These are phyloP conservation scores for Exidia glandulosa DNA, from an alignment of 768 basidiomycete genomes.

Conservation along the genomic window DNA sequence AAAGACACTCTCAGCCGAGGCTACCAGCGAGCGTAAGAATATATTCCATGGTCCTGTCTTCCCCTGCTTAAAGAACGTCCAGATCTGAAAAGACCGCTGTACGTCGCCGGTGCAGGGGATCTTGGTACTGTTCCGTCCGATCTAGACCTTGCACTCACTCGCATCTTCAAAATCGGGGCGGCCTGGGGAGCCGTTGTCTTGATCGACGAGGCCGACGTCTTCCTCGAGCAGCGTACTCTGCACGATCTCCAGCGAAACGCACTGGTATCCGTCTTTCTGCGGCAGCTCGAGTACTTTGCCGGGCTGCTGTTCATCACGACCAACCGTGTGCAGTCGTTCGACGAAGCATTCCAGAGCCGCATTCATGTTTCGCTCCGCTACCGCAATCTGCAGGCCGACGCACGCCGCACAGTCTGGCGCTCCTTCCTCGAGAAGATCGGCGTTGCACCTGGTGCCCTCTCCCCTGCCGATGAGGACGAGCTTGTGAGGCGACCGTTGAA, in stretches of 20 bases:
- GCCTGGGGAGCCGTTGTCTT: conserved; percentile 26
- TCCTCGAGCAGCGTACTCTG: conserved; percentile 56
- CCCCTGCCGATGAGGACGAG: conserved; percentile 30
- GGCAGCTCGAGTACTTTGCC: conserved; percentile 20
- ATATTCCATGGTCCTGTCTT: background rate
- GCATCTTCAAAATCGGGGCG: conserved; percentile 22
- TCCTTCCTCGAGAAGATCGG: conserved; percentile 40
- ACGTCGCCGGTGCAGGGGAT: conserved; percentile 24
- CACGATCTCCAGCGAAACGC: conserved; percentile 58
- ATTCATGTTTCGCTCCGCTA: conserved; percentile 40
- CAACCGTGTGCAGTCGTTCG: conserved; percentile 26
- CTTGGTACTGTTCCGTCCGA: conserved; percentile 20
- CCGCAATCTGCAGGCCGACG: conserved; percentile 40
- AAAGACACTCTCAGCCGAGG: conserved; percentile 13
- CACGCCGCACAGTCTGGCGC: conserved; percentile 48
- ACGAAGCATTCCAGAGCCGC: conserved; percentile 24
- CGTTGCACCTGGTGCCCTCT: conserved; percentile 19
- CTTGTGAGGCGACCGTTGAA: conserved; percentile 45
- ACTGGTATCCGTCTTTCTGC: conserved; percentile 56
- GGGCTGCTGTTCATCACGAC: conserved; percentile 31
- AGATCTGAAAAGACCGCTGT: conserved; percentile 18
- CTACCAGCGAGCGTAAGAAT: background rate
- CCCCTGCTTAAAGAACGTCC: background rate
- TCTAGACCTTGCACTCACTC: conserved; percentile 18
- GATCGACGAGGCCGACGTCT: conserved; percentile 47